Base-by-base conservation (phyloP, 2,329 filamentous ascomycete species). In the Mariannaea sp. region DNA sequence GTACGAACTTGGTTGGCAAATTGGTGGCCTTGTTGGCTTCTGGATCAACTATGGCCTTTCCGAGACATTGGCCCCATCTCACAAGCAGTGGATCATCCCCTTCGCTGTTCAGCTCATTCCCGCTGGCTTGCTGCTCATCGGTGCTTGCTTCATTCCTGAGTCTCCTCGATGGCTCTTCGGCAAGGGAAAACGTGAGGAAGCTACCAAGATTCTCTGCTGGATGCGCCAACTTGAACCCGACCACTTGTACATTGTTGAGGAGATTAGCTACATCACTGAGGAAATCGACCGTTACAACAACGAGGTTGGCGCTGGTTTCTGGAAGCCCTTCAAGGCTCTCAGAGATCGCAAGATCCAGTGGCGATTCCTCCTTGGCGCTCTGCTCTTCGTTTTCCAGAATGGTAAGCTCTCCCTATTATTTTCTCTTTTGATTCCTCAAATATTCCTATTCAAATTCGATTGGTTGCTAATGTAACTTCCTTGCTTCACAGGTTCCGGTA, bases 351-450 rank as follows among this genome's bases (percentile, higher is more conserved):
- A 80, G 65, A 80, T 89, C 20, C 83, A 83, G 60, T 90, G 84
- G 77, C 83, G 89, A 35, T 85, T 93, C 72, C 82, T 90, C 68
- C 78, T 92, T 9, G 89, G 89, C 40, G 81, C 82, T 49, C 81
- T 89, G 65, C 78, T 93, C 16, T 92, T 92, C 77, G 75, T 92
- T 47, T 91, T 85, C 80, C 89, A 93, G 71, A 93, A 93, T 63
- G 86, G 86, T 43, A 64, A 61, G 68, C 35, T 24, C 22, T 24
- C 8, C 8, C 22, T 5, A 5, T 8, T 8, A 5, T 24, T 24
- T 24, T 24, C 5, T 24, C 22, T n/a, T n/a, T n/a, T n/a, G n/a
- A n/a, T n/a, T n/a, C n/a, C n/a, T n/a, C n/a, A n/a, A n/a, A n/a
- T n/a, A 4, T 20, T 42, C 10, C 10, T 10, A 8, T 16, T 33